These are phyloP conservation scores for Talaromyces sp. DNA, from an alignment of 2,329 filamentous ascomycete species.

Conservation along the genomic window DNA sequence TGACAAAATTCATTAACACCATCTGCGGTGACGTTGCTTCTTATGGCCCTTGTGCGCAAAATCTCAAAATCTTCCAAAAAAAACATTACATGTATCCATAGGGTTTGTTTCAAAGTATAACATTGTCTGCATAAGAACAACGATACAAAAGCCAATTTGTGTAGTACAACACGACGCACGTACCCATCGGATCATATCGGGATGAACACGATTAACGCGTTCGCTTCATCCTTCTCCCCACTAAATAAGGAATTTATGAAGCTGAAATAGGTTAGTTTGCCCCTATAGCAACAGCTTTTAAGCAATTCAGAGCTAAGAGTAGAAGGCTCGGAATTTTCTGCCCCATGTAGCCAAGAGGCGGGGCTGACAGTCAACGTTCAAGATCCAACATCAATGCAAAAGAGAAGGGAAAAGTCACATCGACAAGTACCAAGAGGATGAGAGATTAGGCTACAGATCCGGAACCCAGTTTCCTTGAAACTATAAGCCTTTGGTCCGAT, in stretches of 20 bases:
- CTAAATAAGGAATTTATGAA: not conserved
- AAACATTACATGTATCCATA: too few species aligned
- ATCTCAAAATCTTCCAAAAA: not conserved
- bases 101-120: too few species aligned
- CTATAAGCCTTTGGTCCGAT: not conserved
- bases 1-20: not conserved
- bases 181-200: not conserved
- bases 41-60: not conserved
- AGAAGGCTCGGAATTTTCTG: slow-evolving; percentile 9
- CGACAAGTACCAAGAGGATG: not conserved
- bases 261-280: not conserved
- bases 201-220: not conserved
- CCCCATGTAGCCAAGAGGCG: slow-evolving; percentile 3
- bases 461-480: not conserved
- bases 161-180: not conserved
- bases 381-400: not conserved
- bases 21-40: not conserved
- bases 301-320: not conserved
- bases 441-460: not conserved
- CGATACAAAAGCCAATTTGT: not conserved
- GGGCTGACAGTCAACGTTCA: not conserved
- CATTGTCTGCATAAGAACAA: not conserved
- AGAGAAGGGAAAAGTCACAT: not conserved
- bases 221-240: not conserved
- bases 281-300: not conserved